A percentile compares a stretch with the other conserved stretches of the same genome.
These are phyloP conservation scores for Xerocomus amazonicus DNA, from an alignment of 1,284 basidiomycete genomes.

Conservation along the genomic window DNA sequence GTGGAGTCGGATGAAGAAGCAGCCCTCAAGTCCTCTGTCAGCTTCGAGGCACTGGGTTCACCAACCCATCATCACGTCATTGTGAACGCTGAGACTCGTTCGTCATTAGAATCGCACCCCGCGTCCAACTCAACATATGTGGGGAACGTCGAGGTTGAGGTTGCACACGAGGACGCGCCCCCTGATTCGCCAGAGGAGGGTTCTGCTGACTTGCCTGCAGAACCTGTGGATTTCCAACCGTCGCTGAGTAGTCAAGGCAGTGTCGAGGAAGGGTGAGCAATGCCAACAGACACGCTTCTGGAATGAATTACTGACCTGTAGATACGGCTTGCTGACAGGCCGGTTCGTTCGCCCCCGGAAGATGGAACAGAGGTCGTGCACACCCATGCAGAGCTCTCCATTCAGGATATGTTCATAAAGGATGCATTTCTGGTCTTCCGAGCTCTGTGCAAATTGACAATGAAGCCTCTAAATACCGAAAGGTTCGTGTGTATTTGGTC, in stretches of 20 bases:
- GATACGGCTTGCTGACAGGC: slow-evolving; percentile 2
- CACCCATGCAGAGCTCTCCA: slow-evolving; percentile 39
- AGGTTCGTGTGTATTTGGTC: slow-evolving; percentile 51
- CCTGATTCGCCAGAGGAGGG: slow-evolving; percentile 4
- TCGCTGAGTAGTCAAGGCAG: slow-evolving; percentile 7
- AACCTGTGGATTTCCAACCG: background rate
- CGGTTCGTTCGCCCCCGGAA: slow-evolving; percentile 11
- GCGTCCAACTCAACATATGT: slow-evolving; percentile 4
- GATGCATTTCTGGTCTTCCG: slow-evolving; percentile 96
- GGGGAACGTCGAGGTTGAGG: slow-evolving; percentile 3
- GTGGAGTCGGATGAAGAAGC: slow-evolving; percentile 26
- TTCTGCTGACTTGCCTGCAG: background rate
- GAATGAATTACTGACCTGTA: slow-evolving; percentile 9
- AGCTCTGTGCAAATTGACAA: slow-evolving; percentile 94
- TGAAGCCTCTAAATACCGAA: slow-evolving; percentile 92
- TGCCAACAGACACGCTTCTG: background rate
- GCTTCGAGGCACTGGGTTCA: slow-evolving; percentile 22
- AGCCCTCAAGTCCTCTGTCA: slow-evolving; percentile 20
- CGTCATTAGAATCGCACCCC: slow-evolving; percentile 6
- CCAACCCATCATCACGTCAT: slow-evolving; percentile 6
- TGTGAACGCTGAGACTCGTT: slow-evolving; percentile 10
- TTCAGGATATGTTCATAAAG: slow-evolving; percentile 87
- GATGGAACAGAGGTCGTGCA: slow-evolving; percentile 15
- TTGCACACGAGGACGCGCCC: slow-evolving; percentile 1
- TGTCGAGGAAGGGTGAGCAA: slow-evolving; percentile 25